Conservation (phyloP, 768 basidiomycete genomes). For the Suillus alpinus region DNA sequence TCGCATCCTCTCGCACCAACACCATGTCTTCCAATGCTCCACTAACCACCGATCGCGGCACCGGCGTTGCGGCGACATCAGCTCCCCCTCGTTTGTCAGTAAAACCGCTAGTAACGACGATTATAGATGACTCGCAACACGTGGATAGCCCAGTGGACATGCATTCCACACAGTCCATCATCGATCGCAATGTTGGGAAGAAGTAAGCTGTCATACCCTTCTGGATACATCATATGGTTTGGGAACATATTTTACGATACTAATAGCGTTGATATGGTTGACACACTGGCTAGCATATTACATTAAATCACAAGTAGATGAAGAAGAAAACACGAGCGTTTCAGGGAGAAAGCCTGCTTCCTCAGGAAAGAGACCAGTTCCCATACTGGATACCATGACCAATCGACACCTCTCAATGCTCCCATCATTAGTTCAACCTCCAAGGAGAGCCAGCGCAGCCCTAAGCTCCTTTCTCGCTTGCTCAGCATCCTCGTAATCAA, state of each 20-base stretch:
- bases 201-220: background rate
- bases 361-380: background rate
- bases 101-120: constrained; percentile 11
- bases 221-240: background rate
- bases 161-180: constrained; percentile 11
- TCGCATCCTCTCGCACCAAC: constrained; percentile 25
- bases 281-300: background rate
- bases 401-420: background rate
- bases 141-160: constrained; percentile 34
- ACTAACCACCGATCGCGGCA: background rate
- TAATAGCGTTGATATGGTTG: background rate
- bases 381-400: background rate
- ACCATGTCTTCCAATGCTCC: constrained; percentile 28
- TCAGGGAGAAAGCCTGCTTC: background rate
- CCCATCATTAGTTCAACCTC: constrained; percentile 37
- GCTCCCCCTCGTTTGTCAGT: background rate
- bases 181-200: background rate
- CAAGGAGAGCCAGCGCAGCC: constrained; percentile 67
- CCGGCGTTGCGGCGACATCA: background rate
- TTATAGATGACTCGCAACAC: constrained; percentile 18
- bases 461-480: constrained; percentile 83
- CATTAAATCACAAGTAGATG: background rate
- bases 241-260: background rate
- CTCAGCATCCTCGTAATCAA: constrained; percentile 92
- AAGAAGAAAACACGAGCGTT: background rate